Evolutionary conservation across 2,329 filamentous ascomycete species (phyloP).

Genomic region (Diplodia mutila): DNA sequence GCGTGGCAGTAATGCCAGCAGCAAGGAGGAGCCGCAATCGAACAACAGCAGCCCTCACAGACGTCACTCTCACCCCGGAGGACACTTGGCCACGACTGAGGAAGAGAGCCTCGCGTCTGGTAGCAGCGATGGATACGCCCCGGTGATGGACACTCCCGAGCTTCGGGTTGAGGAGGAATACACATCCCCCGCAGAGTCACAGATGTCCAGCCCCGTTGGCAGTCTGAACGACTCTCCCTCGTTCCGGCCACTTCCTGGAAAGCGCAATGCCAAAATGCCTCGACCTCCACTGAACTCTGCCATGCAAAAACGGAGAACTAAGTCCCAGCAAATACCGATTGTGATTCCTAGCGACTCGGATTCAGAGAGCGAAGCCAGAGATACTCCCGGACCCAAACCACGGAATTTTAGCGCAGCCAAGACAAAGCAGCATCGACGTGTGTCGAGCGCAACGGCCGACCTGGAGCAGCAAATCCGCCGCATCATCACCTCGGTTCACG

Average conservation of each 20-base stretch:
- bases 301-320: conserved; percentile 43
- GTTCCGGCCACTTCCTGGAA: conserved; percentile 34
- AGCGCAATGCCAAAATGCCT: conserved; percentile 34
- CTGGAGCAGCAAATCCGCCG: conserved; percentile 80
- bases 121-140: conserved; percentile 8
- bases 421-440: conserved; percentile 5
- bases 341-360: conserved; percentile 5
- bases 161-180: not conserved
- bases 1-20: conserved; percentile 14
- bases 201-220: conserved; percentile 25
- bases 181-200: not conserved
- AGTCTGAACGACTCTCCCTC: conserved; percentile 43
- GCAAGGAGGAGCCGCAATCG: not conserved
- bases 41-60: conserved; percentile 8
- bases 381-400: not conserved
- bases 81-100: not conserved
- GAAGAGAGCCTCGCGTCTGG: not conserved
- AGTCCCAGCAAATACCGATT: conserved; percentile 10
- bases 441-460: conserved; percentile 56
- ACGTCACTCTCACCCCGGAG: conserved; percentile 8
- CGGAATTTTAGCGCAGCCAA: not conserved
- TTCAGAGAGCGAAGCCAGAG: conserved; percentile 12
- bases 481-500: conserved; percentile 76
- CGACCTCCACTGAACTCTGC: conserved; percentile 49
- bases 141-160: not conserved